These are phyloP conservation scores for Fusarium duplospermum DNA, from an alignment of 2,329 filamentous ascomycete species.

Conservation along the genomic window DNA sequence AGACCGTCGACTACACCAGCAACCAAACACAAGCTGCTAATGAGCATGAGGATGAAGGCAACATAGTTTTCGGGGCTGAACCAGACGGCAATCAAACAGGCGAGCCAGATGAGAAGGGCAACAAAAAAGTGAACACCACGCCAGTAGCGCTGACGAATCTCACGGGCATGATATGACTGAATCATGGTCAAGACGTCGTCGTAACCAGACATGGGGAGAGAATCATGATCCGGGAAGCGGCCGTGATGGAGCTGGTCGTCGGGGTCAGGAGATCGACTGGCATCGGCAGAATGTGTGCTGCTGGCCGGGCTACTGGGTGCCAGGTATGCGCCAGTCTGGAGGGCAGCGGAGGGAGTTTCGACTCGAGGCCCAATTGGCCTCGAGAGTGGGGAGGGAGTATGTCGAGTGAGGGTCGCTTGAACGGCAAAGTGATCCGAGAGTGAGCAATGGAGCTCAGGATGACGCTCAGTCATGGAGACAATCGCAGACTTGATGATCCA, in stretches of 20 bases:
- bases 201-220: slow-evolving; percentile 29
- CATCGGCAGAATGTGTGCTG: slow-evolving; percentile 37
- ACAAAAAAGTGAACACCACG: slow-evolving; percentile 79
- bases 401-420: slow-evolving; percentile 76
- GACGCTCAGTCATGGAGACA: slow-evolving; percentile 84
- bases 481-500: slow-evolving; percentile 79
- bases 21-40: slow-evolving; percentile 81
- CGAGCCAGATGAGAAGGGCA: slow-evolving; percentile 75
- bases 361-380: slow-evolving; percentile 22
- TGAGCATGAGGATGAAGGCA: slow-evolving; percentile 81
- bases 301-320: slow-evolving; percentile 38
- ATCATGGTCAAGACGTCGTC: slow-evolving; percentile 76
- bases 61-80: slow-evolving; percentile 83
- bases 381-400: slow-evolving; percentile 46
- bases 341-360: slow-evolving; percentile 38
- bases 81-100: slow-evolving; percentile 85
- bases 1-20: slow-evolving; percentile 86
- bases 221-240: slow-evolving; percentile 29
- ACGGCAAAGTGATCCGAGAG: slow-evolving; percentile 96
- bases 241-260: slow-evolving; percentile 50
- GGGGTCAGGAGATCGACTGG: slow-evolving; percentile 37
- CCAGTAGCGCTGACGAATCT: slow-evolving; percentile 76
- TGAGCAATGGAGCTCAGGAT: slow-evolving; percentile 84
- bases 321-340: slow-evolving; percentile 43
- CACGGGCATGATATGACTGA: slow-evolving; percentile 74